phyloP scores from a whole-genome alignment of 495 filamentous ascomycete genomes.

The Neurospora sp. region DNA sequence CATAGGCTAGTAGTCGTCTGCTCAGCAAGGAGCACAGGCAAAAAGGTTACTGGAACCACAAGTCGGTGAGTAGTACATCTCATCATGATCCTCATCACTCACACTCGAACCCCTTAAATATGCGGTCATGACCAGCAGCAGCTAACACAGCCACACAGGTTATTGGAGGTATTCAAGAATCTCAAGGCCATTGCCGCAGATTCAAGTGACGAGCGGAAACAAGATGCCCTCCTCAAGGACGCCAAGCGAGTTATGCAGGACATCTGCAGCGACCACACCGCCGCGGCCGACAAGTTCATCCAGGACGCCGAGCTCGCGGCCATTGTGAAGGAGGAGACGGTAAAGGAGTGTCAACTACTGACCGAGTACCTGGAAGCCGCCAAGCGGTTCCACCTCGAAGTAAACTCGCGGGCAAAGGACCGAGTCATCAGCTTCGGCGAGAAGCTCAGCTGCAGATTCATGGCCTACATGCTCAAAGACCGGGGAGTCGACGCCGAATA shows the following conservation, averaged over 20 bases:
- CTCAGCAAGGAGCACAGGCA: constrained; percentile 82
- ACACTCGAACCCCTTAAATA: constrained; percentile 3
- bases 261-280: constrained; percentile 63
- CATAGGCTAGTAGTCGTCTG: constrained; percentile 81
- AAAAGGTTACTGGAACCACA: constrained; percentile 86
- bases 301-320: constrained; percentile 48
- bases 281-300: constrained; percentile 54
- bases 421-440: constrained; percentile 87
- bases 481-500: constrained; percentile 70
- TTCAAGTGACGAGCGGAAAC: constrained; percentile 47
- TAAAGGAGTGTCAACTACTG: constrained; percentile 58
- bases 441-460: constrained; percentile 81
- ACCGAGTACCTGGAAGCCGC: constrained; percentile 45
- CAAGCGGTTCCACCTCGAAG: constrained; percentile 52
- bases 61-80: constrained; percentile 61
- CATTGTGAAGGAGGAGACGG: constrained; percentile 49
- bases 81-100: background rate
- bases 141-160: constrained; percentile 17
- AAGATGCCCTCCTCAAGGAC: constrained; percentile 57
- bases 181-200: constrained; percentile 59
- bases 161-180: constrained; percentile 50
- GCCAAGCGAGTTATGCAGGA: constrained; percentile 64
- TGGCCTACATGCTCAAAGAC: constrained; percentile 73
- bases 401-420: constrained; percentile 75
- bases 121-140: background rate